These are phyloP conservation scores for Pestalotiopsis sp. DNA, from an alignment of 2,329 filamentous ascomycete genomes.

Conservation along the genomic window DNA sequence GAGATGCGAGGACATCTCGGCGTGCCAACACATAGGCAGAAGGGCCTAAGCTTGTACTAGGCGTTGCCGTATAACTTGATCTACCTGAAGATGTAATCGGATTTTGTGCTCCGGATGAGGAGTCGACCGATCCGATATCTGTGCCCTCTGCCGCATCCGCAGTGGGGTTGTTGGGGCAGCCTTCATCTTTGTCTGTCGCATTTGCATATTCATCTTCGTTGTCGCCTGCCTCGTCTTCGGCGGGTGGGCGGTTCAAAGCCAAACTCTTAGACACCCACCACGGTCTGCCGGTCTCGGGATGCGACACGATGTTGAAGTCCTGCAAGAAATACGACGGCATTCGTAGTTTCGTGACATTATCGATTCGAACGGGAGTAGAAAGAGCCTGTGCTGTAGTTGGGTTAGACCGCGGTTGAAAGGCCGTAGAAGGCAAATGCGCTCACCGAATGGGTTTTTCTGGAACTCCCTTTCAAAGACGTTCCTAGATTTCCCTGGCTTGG, in stretches of 20 bases:
- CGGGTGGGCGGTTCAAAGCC: slow-evolving; percentile 24
- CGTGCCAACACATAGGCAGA: slow-evolving; percentile 34
- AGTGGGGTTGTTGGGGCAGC: not conserved
- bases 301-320: slow-evolving; percentile 56
- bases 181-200: not conserved
- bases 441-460: slow-evolving; percentile 67
- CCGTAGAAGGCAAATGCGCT: slow-evolving; percentile 13
- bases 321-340: slow-evolving; percentile 68
- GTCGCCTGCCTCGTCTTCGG: slow-evolving; percentile 1
- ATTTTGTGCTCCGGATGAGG: not conserved
- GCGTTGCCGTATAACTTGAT: not conserved
- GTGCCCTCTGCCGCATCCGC: not conserved
- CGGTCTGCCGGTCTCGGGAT: slow-evolving; percentile 53
- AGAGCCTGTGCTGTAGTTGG: slow-evolving; percentile 58
- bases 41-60: slow-evolving; percentile 22
- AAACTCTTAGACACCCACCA: slow-evolving; percentile 60
- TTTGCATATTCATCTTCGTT: not conserved
- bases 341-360: slow-evolving; percentile 46
- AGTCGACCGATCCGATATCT: not conserved
- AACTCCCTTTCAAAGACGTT: slow-evolving; percentile 60
- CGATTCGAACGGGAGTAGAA: slow-evolving; percentile 60
- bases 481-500: slow-evolving; percentile 33
- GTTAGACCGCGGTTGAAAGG: not conserved
- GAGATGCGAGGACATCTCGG: slow-evolving; percentile 31
- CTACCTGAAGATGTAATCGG: not conserved